A percentile compares a stretch with the other conserved stretches of the same genome.
These are phyloP conservation scores for Butyriboletus loyo DNA, from an alignment of 768 basidiomycete genomes.

Conservation along the genomic window DNA sequence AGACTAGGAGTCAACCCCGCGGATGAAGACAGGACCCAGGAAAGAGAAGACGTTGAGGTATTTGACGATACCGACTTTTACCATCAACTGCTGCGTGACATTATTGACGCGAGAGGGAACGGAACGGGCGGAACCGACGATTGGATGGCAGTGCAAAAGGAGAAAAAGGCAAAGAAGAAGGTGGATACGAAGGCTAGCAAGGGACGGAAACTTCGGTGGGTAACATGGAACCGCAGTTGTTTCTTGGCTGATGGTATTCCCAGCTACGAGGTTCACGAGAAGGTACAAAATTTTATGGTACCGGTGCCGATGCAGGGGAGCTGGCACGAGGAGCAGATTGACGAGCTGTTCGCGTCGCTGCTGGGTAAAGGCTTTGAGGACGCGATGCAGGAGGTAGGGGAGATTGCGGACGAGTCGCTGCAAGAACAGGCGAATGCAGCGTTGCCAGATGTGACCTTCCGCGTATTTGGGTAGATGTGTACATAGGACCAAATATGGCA, in stretches of 20 bases:
- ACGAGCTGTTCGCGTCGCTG: constrained; percentile 88
- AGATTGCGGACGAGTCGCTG: constrained; percentile 28
- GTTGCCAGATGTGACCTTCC: constrained; percentile 43
- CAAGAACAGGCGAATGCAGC: constrained; percentile 34
- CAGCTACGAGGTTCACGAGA: constrained; percentile 93
- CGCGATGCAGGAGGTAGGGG: constrained; percentile 24
- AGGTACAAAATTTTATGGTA: constrained; percentile 95
- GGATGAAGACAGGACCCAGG: constrained; percentile 35
- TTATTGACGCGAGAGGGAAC: constrained; percentile 68
- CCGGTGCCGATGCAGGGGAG: constrained; percentile 63
- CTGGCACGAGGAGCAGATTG: constrained; percentile 97
- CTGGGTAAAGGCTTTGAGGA: constrained; percentile 71
- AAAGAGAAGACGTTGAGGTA: constrained; percentile 42
- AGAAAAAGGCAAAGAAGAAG: constrained; percentile 74
- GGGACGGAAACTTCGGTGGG: constrained; percentile 85
- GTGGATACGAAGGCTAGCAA: constrained; percentile 97
- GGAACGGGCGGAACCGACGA: constrained; percentile 47
- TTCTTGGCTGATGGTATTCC: constrained; percentile 2
- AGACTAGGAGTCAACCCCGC: constrained; percentile 38
- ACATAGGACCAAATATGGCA: constrained; percentile 28
- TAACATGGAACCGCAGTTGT: constrained; percentile 4
- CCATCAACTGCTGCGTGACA: constrained; percentile 84
- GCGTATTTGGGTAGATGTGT: constrained; percentile 52
- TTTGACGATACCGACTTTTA: constrained; percentile 96
- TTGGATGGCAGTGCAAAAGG: constrained; percentile 64